Conservation (phyloP, 163 green algal genomes). For the Scenedesmus sp. region DNA sequence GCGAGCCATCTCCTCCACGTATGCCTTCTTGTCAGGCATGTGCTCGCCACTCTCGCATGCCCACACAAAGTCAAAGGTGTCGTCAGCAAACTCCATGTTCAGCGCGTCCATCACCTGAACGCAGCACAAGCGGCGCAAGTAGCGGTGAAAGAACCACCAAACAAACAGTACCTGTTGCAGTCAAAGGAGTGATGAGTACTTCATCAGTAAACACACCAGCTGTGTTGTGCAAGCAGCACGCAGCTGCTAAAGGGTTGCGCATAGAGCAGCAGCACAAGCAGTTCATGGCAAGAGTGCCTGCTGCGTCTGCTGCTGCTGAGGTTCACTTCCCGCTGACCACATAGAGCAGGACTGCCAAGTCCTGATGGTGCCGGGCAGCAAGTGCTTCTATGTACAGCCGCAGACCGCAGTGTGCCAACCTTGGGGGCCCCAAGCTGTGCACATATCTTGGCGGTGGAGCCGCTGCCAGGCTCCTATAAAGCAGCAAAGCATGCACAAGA, state of each 20-base stretch:
- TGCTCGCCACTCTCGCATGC: constrained; percentile 97
- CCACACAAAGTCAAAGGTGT: constrained; percentile 97
- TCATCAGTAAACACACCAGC: background rate
- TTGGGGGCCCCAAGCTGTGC: too few species aligned
- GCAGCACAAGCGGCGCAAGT: background rate
- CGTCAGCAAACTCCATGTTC: constrained; percentile 86
- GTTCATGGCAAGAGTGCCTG: background rate
- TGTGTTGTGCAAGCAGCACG: background rate
- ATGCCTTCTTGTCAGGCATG: constrained; percentile 98
- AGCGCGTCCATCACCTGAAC: constrained; percentile 94
- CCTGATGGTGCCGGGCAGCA: too few species aligned
- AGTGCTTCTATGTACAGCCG: too few species aligned
- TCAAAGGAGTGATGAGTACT: background rate
- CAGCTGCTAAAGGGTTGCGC: background rate
- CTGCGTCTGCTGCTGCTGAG: too few species aligned
- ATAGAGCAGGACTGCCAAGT: too few species aligned
- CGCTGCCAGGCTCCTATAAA: background rate
- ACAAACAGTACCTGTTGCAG: background rate
- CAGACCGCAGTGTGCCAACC: too few species aligned
- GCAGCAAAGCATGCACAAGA: background rate
- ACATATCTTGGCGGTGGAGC: too few species aligned
- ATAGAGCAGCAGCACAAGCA: background rate
- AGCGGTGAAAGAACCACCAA: background rate
- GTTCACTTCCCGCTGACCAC: too few species aligned
- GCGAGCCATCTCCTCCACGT: constrained; percentile 95